Base-by-base conservation (phyloP, 768 basidiomycete genomes). In the Rhodotorula graminis region DNA sequence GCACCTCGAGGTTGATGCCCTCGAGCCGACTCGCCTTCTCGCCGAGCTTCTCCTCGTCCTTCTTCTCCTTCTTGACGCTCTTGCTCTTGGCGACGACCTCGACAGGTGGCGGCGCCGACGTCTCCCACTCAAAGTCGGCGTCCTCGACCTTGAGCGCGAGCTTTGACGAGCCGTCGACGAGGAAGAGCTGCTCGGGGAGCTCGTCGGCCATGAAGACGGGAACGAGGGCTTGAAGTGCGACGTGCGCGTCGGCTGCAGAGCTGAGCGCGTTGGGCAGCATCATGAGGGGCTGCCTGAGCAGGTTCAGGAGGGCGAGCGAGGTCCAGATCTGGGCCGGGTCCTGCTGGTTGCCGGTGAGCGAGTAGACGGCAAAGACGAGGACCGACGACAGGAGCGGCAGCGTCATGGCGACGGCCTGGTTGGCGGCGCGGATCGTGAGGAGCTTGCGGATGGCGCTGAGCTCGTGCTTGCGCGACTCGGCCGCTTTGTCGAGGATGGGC, bases 161-260 rank as follows among this genome's bases (percentile, higher is more conserved):
- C 2, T 89, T 87, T 5, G 87, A 84, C 0, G 37, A 27, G 1
- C 60, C 53, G 62, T 70, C 65, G 37, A 67, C 42, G 50, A 44
- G 0, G 47, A 68, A 68, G 37, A 53, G 50, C 3, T 67, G 47
- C 59, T 90, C 87, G 5, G 86, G 84, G 8, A 90, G 82, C 12
- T 87, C 82, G 79, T 96, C 93, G 2, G 92, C 92, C 60, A 88
- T 88, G 78, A 94, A 94, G 33, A 93, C 89, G 10, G 85, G 87
- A 71, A 86, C 83, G 6, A 97, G 84, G 52, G 93, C 89, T 23
- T 83, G 82, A 29, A 86, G 83, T 2, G 94, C 94, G 72, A 89
- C 91, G 52, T 84, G 81, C 0, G 93, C 93, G 74, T 97, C 94
- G 10, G 91, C 87, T 58, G 61, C 40, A 57, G 64, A 60, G 65